A percentile compares a stretch with the other conserved stretches of the same genome.
Conservation (phyloP, 1,139 yeast species). For the Zygosaccharomyces sapae region DNA sequence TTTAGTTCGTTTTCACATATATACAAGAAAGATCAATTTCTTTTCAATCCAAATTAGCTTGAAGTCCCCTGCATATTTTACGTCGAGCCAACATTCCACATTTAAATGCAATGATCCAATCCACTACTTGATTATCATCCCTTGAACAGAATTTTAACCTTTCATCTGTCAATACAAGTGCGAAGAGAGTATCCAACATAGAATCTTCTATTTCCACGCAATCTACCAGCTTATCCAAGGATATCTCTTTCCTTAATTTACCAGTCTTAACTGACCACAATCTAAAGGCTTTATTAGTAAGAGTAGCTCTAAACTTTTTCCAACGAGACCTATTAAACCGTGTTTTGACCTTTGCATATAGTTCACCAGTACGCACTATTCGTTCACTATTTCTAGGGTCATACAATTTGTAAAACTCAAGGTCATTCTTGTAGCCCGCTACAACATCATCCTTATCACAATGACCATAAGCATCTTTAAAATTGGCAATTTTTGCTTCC, state of each 20-base stretch:
- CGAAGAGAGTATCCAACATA: conserved; percentile 17
- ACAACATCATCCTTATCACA: conserved; percentile 7
- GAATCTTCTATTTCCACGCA: conserved; percentile 22
- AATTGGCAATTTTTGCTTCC: neutral
- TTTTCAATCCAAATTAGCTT: neutral
- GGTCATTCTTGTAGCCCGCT: conserved; percentile 16
- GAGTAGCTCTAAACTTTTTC: conserved; percentile 21
- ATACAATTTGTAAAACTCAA: conserved; percentile 20
- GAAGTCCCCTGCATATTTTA: neutral
- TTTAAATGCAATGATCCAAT: conserved; percentile 27
- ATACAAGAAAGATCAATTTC: neutral
- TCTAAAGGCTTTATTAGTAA: conserved; percentile 19
- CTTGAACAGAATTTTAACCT: conserved; percentile 23
- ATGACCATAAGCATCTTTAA: conserved; percentile 1
- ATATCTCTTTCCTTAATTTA: conserved; percentile 15
- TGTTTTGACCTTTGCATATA: conserved; percentile 19
- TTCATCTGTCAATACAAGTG: conserved; percentile 20
- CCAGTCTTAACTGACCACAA: conserved; percentile 21
- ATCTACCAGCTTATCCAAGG: conserved; percentile 21
- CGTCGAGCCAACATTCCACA: conserved; percentile 22
- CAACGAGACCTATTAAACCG: conserved; percentile 24
- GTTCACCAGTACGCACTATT: conserved; percentile 16
- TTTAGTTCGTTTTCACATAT: neutral
- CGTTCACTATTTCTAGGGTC: conserved; percentile 19
- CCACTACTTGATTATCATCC: conserved; percentile 24